Conservation (phyloP, 768 basidiomycete genomes). For the Neoboletus brunneissimus region DNA sequence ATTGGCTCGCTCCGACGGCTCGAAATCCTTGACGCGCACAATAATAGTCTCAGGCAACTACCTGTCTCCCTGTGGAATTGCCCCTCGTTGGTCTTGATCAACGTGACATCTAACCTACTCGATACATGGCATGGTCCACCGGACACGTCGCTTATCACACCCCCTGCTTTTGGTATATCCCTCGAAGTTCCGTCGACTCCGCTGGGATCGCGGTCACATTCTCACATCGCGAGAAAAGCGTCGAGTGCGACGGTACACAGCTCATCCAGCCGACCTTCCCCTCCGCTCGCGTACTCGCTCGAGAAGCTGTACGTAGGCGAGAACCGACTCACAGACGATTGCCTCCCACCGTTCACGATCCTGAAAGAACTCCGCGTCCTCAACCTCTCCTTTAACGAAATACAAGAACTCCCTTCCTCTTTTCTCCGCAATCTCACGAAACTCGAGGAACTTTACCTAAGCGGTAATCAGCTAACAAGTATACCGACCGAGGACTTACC, state of each 20-base stretch:
- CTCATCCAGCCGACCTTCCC: slow-evolving; percentile 35
- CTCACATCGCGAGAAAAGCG: slow-evolving; percentile 27
- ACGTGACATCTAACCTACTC: slow-evolving; percentile 86
- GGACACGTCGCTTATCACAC: slow-evolving; percentile 29
- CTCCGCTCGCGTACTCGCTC: slow-evolving; percentile 67
- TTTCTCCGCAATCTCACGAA: slow-evolving; percentile 70
- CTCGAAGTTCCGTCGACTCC: slow-evolving; percentile 21
- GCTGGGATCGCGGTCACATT: slow-evolving; percentile 13
- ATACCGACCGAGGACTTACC: slow-evolving; percentile 89
- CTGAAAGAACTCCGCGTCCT: slow-evolving; percentile 77
- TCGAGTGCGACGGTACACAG: slow-evolving; percentile 37
- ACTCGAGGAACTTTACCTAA: slow-evolving; percentile 86
- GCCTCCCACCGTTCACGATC: slow-evolving; percentile 68
- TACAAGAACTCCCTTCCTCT: slow-evolving; percentile 78
- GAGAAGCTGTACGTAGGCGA: slow-evolving; percentile 85
- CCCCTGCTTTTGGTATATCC: slow-evolving; percentile 18
- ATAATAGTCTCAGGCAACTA: slow-evolving; percentile 79
- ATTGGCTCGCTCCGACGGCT: slow-evolving; percentile 78
- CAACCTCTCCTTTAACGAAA: slow-evolving; percentile 93
- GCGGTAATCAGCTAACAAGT: slow-evolving; percentile 90
- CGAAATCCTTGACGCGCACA: slow-evolving; percentile 80
- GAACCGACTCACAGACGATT: slow-evolving; percentile 81
- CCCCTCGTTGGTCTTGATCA: slow-evolving; percentile 64
- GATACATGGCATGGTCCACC: slow-evolving; percentile 69
- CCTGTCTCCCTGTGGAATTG: slow-evolving; percentile 85